Base-by-base conservation (phyloP, 768 basidiomycete genomes). In the Leucosporidium creatinivorum region DNA sequence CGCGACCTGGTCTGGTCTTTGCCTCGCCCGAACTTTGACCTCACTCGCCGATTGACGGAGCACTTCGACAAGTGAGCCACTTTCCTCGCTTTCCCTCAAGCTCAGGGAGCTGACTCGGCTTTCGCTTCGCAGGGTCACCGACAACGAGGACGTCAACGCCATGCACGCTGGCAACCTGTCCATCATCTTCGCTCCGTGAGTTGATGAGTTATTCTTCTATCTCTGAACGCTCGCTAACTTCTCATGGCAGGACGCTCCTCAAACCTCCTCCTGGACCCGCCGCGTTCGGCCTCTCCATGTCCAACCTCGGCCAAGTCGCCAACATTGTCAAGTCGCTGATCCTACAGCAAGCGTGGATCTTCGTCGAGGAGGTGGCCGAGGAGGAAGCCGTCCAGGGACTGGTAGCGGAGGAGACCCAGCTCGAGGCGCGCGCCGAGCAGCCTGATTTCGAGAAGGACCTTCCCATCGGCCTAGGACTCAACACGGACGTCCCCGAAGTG, bases 1-100 rank as follows among this genome's bases (percentile, higher is more conserved):
- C 58, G 70, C 17, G 69, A 69, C 33, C 39, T 74, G 23, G 57
- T 73, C 28, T 73, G 74, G 72, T 39, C 56, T 4, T 48, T 76
- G 9, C 74, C 75, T 15, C 48, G 55, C 19, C 58, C 69, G 26
- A 54, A 69, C 58, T 76, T 75, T 52, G 58, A 58, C 15, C 66
- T 73, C 5, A 61, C 75, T 21, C 50, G 61, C 10, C 59, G 75
- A 25, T 21, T 75, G 17, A 64, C 60, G 30, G 65, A 69, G 26
- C 75, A 76, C 44, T 67, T 70, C 47, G 47, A 50, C 44, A 56
- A 18, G 61, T 52, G 21, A 31, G 61, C 67, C 50, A 13, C 21
- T 23, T 21, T 56, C 1, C 55, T 56, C 15, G 18, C 19, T 18
- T 19, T 31, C 55, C 3, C 23, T 10, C 26, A 17, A n/a, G 15